A percentile compares a stretch with the other conserved stretches of the same genome.
phyloP scores from a whole-genome alignment of 805 yeast species.

The Zygosaccharomyces pseudorouxii region DNA sequence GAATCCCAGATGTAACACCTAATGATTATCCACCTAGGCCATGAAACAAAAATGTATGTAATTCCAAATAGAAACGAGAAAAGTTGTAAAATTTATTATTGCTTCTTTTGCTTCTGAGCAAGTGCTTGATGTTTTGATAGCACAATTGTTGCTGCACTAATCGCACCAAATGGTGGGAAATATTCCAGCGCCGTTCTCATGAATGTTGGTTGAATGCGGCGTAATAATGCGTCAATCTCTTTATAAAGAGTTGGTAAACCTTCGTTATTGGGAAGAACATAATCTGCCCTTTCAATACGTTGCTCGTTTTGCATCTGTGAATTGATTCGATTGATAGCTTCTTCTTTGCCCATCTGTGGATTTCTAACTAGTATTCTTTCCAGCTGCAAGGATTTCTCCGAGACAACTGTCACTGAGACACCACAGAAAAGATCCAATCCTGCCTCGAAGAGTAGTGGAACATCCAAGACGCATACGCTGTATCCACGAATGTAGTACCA shows the following conservation, averaged over 20 bases:
- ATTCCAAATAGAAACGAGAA: conserved; percentile 6
- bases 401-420: conserved; percentile 58
- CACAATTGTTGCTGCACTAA: conserved; percentile 31
- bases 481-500: conserved; percentile 54
- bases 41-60: conserved; percentile 6
- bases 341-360: conserved; percentile 56
- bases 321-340: conserved; percentile 65
- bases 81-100: conserved; percentile 9
- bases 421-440: conserved; percentile 71
- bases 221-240: conserved; percentile 41
- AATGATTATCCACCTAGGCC: conserved; percentile 31
- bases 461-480: conserved; percentile 70
- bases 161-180: conserved; percentile 41
- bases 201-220: conserved; percentile 37
- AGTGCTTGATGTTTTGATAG: conserved; percentile 20
- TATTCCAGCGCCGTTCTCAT: conserved; percentile 32
- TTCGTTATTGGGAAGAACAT: conserved; percentile 59
- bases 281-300: conserved; percentile 57
- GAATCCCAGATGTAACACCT: conserved; percentile 30
- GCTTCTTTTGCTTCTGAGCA: conserved; percentile 11
- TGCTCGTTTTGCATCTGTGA: conserved; percentile 69
- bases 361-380: conserved; percentile 63
- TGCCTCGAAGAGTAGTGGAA: conserved; percentile 85
- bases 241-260: conserved; percentile 41
- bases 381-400: conserved; percentile 54